Evolutionary conservation across 2,329 filamentous ascomycete genomes (phyloP).

Genomic region (Ceratocystis colombiana): DNA sequence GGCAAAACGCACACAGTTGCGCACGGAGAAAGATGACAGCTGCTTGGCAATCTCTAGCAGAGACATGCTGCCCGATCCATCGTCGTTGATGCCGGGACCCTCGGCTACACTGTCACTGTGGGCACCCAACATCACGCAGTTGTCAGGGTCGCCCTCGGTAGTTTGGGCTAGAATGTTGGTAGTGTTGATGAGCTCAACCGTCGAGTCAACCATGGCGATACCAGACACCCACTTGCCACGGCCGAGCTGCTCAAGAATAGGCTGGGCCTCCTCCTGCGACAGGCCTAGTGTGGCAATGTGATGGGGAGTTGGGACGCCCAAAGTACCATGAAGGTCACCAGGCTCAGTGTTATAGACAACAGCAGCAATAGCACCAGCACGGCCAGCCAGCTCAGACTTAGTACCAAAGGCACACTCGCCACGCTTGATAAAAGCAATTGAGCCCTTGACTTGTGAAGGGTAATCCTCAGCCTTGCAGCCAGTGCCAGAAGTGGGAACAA

Average conservation of each 20-base stretch:
- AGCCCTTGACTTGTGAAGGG: constrained; percentile 46
- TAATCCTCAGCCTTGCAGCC: constrained; percentile 58
- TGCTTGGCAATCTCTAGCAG: constrained; percentile 54
- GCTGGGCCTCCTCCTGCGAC: constrained; percentile 47
- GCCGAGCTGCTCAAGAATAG: constrained; percentile 45
- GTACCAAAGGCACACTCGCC: constrained; percentile 61
- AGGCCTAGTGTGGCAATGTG: constrained; percentile 62
- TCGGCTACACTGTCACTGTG: constrained; percentile 54
- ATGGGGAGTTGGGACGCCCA: constrained; percentile 49
- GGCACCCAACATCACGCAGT: constrained; percentile 56
- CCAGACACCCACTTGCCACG: constrained; percentile 42
- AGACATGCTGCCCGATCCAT: constrained; percentile 56
- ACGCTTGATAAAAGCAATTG: constrained; percentile 60
- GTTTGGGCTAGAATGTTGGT: constrained; percentile 56
- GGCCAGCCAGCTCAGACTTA: constrained; percentile 59
- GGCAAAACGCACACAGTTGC: constrained; percentile 56
- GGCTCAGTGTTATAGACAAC: constrained; percentile 65
- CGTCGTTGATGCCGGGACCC: constrained; percentile 67
- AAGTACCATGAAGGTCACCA: constrained; percentile 54
- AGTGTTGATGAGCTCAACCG: constrained; percentile 45
- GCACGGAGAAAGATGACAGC: constrained; percentile 47
- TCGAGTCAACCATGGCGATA: constrained; percentile 51
- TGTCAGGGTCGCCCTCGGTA: constrained; percentile 46
- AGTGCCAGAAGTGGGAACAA: constrained; percentile 51
- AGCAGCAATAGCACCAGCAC: constrained; percentile 59